Percentiles rank a stretch among this genome's conserved stretches.
Evolutionary conservation across 768 basidiomycete genomes (phyloP).

Genomic region (Collybiopsis luxurians): DNA sequence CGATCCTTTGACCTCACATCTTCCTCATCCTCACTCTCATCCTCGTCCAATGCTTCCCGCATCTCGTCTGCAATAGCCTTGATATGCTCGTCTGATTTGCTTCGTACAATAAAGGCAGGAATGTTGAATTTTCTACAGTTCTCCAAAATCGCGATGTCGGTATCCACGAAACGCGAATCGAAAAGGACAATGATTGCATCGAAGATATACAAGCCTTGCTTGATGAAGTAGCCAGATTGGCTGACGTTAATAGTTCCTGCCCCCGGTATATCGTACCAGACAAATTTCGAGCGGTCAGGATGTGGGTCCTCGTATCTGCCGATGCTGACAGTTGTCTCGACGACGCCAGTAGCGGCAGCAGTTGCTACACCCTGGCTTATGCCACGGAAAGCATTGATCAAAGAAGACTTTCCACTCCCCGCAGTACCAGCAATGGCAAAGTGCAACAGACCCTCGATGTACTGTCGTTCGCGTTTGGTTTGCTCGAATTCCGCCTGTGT

Average conservation of each 20-base stretch:
- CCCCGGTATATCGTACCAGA: constrained; percentile 34
- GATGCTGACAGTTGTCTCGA: constrained; percentile 25
- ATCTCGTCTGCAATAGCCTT: background rate
- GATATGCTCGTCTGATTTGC: constrained; percentile 26
- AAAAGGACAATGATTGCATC: constrained; percentile 31
- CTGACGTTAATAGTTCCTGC: constrained; percentile 28
- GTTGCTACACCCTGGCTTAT: constrained; percentile 17
- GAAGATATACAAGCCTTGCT: constrained; percentile 33
- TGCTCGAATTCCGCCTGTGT: constrained; percentile 18
- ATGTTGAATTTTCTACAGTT: constrained; percentile 28
- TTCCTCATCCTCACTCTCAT: constrained; percentile 2
- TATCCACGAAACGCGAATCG: constrained; percentile 29
- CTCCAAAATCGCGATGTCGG: constrained; percentile 29
- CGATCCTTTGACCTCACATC: background rate
- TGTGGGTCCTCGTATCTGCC: constrained; percentile 23
- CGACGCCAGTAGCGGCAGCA: constrained; percentile 27
- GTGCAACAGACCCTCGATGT: constrained; percentile 25
- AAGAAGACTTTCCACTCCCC: constrained; percentile 34
- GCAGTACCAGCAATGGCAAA: constrained; percentile 31
- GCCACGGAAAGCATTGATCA: constrained; percentile 34
- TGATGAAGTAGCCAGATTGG: constrained; percentile 33
- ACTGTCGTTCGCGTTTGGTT: constrained; percentile 8
- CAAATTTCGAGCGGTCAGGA: constrained; percentile 14
- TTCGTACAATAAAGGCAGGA: constrained; percentile 32
- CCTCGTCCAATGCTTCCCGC: constrained; percentile 1